These are phyloP conservation scores for Pseudopithomyces maydicus DNA, from an alignment of 2,329 filamentous ascomycete genomes.

Conservation along the genomic window DNA sequence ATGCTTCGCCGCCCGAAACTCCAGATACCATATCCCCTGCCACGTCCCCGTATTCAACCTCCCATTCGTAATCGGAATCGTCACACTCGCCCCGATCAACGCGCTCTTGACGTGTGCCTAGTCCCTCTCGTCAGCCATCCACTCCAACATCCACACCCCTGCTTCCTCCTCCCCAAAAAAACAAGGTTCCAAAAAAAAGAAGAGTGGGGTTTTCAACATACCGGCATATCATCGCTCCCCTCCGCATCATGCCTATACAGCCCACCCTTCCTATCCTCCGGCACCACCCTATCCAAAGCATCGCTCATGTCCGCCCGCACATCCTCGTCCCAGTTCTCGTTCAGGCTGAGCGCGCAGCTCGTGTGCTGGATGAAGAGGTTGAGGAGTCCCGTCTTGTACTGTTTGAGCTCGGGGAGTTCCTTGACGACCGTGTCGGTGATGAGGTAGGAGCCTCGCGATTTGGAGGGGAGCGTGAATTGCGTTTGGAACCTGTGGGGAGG, in stretches of 20 bases:
- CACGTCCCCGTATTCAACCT: slow-evolving; percentile 73
- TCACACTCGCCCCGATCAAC: slow-evolving; percentile 85
- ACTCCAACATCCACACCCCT: not conserved
- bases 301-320: slow-evolving; percentile 95
- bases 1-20: slow-evolving; percentile 81
- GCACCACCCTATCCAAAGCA: slow-evolving; percentile 87
- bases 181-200: not conserved
- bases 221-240: slow-evolving; percentile 92
- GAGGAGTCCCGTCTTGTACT: slow-evolving; percentile 75
- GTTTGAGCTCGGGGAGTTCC: slow-evolving; percentile 76
- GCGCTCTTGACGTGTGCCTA: slow-evolving; percentile 92
- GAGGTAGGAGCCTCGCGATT: slow-evolving; percentile 84
- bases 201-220: slow-evolving; percentile 46
- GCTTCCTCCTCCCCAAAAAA: not conserved
- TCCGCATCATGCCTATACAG: slow-evolving; percentile 88
- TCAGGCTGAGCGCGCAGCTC: slow-evolving; percentile 84
- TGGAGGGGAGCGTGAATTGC: slow-evolving; percentile 76
- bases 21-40: slow-evolving; percentile 95
- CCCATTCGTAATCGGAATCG: slow-evolving; percentile 88
- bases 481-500: slow-evolving; percentile 67
- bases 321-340: slow-evolving; percentile 88
- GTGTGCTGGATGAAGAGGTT: slow-evolving; percentile 97
- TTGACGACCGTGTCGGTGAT: slow-evolving; percentile 76
- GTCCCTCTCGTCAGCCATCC: slow-evolving; percentile 10
- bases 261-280: slow-evolving; percentile 67